phyloP scores from a whole-genome alignment of 306 rosid species.

The Dryas drummondii region DNA sequence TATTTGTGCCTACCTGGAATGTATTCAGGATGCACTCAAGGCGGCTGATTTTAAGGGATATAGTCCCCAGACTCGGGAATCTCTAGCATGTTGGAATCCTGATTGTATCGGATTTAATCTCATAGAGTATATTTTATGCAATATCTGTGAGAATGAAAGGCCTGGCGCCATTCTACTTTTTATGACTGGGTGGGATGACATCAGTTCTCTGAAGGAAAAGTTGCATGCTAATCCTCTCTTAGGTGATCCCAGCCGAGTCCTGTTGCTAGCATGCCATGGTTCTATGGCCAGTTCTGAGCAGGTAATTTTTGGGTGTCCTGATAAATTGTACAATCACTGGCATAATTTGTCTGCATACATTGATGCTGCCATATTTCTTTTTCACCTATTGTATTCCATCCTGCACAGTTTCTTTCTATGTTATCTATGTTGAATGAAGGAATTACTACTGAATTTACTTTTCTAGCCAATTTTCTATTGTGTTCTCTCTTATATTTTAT shows the following conservation, averaged over 20 bases:
- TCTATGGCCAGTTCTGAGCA: conserved; percentile 96
- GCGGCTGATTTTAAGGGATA: conserved; percentile 70
- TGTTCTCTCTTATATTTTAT: conserved; percentile 17
- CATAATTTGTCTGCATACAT: neutral
- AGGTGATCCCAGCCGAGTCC: conserved; percentile 69
- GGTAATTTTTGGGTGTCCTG: conserved; percentile 43
- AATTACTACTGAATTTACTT: conserved; percentile 1
- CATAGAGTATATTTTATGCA: conserved; percentile 68
- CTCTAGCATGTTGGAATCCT: conserved; percentile 92
- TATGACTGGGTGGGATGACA: conserved; percentile 99
- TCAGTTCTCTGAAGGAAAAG: conserved; percentile 80
- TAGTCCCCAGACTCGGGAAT: conserved; percentile 74
- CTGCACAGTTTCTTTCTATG: neutral
- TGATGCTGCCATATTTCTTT: neutral
- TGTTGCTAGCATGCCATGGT: conserved; percentile 89
- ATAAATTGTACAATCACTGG: conserved; percentile 6
- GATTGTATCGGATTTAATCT: conserved; percentile 86
- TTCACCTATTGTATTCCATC: neutral
- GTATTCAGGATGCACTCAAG: conserved; percentile 74
- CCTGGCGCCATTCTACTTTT: conserved; percentile 94
- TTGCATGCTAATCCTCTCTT: conserved; percentile 63
- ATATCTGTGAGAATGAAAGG: conserved; percentile 72
- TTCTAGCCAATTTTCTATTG: neutral
- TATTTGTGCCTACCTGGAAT: conserved; percentile 18
- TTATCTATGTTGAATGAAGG: conserved; percentile 9